Conservation (phyloP, 257 asterid species). For the Gentiana macrophylla region DNA sequence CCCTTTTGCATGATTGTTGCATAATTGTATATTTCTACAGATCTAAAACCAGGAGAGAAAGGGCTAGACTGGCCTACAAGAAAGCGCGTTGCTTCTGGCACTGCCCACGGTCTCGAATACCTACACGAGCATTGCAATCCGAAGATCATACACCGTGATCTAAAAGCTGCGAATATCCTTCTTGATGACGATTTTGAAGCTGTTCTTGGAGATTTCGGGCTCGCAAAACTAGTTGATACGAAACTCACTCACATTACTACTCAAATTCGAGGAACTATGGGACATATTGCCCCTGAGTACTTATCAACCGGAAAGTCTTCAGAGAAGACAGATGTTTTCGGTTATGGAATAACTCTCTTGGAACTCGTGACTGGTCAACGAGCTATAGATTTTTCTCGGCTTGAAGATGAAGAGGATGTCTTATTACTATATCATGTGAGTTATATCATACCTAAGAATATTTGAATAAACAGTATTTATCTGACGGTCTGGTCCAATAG, state of each 20-base stretch:
- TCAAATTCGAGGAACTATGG: slow-evolving; percentile 95
- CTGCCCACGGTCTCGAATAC: slow-evolving; percentile 90
- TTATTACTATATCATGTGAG: slow-evolving; percentile 81
- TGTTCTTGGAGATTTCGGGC: slow-evolving; percentile 86
- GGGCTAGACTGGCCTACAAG: slow-evolving; percentile 72
- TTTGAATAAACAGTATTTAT: no score
- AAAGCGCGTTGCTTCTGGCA: slow-evolving; percentile 71
- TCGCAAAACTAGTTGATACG: slow-evolving; percentile 69
- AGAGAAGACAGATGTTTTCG: slow-evolving; percentile 83
- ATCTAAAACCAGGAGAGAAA: slow-evolving; percentile 66
- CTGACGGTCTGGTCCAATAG: no score
- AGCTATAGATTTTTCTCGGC: slow-evolving; percentile 80
- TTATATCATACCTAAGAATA: not conserved
- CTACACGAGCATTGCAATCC: slow-evolving; percentile 89
- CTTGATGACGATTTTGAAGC: slow-evolving; percentile 66
- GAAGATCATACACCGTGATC: slow-evolving; percentile 75
- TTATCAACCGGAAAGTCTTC: slow-evolving; percentile 85
- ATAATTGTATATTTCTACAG: slow-evolving; percentile 17
- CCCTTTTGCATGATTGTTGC: no score
- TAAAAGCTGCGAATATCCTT: slow-evolving; percentile 91
- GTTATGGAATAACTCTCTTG: slow-evolving; percentile 81
- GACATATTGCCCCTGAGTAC: slow-evolving; percentile 92
- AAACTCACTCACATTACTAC: slow-evolving; percentile 74
- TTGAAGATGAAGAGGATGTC: slow-evolving; percentile 93
- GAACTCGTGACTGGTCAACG: slow-evolving; percentile 88